These are phyloP conservation scores for Claviceps paspali DNA, from an alignment of 2,329 filamentous ascomycete genomes.

Conservation along the genomic window DNA sequence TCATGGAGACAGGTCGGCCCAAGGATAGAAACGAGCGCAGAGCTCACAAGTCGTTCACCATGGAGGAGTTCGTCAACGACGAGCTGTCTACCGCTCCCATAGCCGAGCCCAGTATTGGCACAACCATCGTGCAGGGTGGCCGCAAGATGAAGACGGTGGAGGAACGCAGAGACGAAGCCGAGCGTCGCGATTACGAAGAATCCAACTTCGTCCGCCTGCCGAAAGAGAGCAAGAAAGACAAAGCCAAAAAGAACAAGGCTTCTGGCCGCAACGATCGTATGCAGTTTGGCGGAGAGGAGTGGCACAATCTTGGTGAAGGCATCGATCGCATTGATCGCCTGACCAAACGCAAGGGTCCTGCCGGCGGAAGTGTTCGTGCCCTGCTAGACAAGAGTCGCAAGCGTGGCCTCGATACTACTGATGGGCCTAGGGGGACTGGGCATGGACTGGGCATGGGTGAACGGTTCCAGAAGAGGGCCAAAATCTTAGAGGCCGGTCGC, in stretches of 20 bases:
- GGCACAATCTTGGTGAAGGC: constrained; percentile 70
- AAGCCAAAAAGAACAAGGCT: constrained; percentile 44
- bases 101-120: constrained; percentile 81
- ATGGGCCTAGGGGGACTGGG: constrained; percentile 54
- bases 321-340: constrained; percentile 74
- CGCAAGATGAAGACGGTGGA: constrained; percentile 62
- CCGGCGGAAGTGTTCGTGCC: constrained; percentile 38
- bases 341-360: constrained; percentile 52
- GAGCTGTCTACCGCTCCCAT: constrained; percentile 72
- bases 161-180: constrained; percentile 63
- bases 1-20: constrained; percentile 59
- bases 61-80: constrained; percentile 81
- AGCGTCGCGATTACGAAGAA: constrained; percentile 80
- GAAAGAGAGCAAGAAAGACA: constrained; percentile 75
- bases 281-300: constrained; percentile 81
- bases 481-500: constrained; percentile 33
- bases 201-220: constrained; percentile 80
- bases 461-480: constrained; percentile 55
- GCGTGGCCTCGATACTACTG: constrained; percentile 50
- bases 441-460: constrained; percentile 51
- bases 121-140: constrained; percentile 67
- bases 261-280: constrained; percentile 39
- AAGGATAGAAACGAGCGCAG: constrained; percentile 43
- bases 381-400: constrained; percentile 77
- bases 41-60: constrained; percentile 60